Base-by-base conservation (phyloP, 106 monocot genomes). In the Dendrobium chrysotoxum region DNA sequence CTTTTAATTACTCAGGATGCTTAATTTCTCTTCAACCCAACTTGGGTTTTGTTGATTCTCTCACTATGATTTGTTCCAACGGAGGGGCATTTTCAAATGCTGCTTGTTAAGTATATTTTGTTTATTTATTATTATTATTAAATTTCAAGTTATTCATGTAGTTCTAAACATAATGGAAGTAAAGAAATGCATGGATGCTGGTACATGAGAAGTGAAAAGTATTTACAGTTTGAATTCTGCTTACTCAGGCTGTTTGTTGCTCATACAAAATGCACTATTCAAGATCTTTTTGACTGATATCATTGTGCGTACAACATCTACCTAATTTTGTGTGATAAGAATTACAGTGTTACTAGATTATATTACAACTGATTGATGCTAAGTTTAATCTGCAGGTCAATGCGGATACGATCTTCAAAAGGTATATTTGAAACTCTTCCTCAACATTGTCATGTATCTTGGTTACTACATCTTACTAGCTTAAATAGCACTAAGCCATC, bases 391-490 rank as follows among this genome's bases (percentile, higher is more conserved):
- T 89, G 86, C 96, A 97, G 96, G 88, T 77, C 83, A 90, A 80
- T 97, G 89, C 79, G 82, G 85, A 80, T 84, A 82, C 28, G 68
- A 97, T 79, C 86, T 97, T 67, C 86, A 90, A 86, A 90, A 92
- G 96, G 96, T 97, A 88, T 67, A 11, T 45, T 39, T 35, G 41
- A 35, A 15, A 70, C 35, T 30, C 13, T 70, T 70, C 1, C 28
- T 70, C 31, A 13, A 35, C 70, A 30, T 70, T 66, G 25, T 70
- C 5, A 2, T 35, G 35, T 35, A 30, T 70, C 70, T 35, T 7
- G 31, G 2, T 70, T 35, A 31, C 31, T 70, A 10, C 70, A 70
- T 70, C 70, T 61, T 23, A 61, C 61, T 61, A 7, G 61, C 61
- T 23, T 61, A 61, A 61, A 23, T n/a, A 23, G 1, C 61, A 61